Conservation (phyloP, 2,329 filamentous ascomycete genomes). For the Huntiella abstrusa region DNA sequence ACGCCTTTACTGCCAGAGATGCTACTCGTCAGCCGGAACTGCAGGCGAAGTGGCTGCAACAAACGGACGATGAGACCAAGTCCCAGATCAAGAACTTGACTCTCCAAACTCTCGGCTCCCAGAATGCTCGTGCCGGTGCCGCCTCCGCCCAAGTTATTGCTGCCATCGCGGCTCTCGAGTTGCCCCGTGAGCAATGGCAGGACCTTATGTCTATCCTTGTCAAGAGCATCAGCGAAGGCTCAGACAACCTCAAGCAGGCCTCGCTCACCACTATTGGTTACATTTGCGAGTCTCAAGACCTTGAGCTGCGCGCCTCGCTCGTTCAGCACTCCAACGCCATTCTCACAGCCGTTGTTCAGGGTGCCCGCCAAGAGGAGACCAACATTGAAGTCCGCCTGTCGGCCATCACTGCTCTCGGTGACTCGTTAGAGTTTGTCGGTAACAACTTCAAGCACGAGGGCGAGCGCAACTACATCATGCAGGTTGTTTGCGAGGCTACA, state of each 20-base stretch:
- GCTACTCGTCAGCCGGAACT: slow-evolving; percentile 70
- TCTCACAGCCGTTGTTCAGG: slow-evolving; percentile 90
- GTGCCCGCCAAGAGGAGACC: slow-evolving; percentile 86
- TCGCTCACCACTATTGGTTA: slow-evolving; percentile 94
- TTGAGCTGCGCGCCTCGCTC: slow-evolving; percentile 64
- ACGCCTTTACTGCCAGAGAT: slow-evolving; percentile 91
- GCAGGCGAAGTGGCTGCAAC: slow-evolving; percentile 80
- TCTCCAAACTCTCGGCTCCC: slow-evolving; percentile 68
- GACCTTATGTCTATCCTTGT: slow-evolving; percentile 81
- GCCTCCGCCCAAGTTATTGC: slow-evolving; percentile 90
- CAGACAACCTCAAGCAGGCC: slow-evolving; percentile 77
- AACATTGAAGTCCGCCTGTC: slow-evolving; percentile 82
- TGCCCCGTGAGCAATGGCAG: slow-evolving; percentile 82
- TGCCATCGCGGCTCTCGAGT: slow-evolving; percentile 83
- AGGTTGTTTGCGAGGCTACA: slow-evolving; percentile 96
- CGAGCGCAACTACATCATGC: slow-evolving; percentile 99
- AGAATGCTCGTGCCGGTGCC: slow-evolving; percentile 65
- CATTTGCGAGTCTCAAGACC: slow-evolving; percentile 89
- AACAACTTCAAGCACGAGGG: slow-evolving; percentile 99
- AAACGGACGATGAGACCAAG: slow-evolving; percentile 68
- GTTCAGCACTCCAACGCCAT: slow-evolving; percentile 90
- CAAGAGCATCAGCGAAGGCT: slow-evolving; percentile 76
- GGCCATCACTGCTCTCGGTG: slow-evolving; percentile 82
- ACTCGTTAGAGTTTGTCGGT: slow-evolving; percentile 91
- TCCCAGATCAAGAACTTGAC: slow-evolving; percentile 72